Conservation (phyloP, 2,329 filamentous ascomycete genomes). For the Aphanocladium album region DNA sequence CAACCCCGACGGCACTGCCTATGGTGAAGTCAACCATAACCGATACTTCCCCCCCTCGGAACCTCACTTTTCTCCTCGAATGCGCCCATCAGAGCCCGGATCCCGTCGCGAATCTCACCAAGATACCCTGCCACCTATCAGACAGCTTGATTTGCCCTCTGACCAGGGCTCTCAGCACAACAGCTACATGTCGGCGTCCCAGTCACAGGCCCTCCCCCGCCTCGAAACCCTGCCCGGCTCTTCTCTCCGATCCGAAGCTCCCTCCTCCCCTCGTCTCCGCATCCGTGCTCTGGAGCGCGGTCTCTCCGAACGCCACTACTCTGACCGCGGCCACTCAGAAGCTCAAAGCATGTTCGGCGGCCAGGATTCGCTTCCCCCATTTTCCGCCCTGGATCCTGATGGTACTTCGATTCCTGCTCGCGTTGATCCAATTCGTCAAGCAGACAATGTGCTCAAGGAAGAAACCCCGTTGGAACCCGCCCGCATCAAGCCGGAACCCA, state of each 20-base stretch:
- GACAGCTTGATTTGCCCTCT: constrained; percentile 9
- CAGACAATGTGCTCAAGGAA: not conserved
- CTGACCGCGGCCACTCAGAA: not conserved
- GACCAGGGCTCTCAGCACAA: constrained; percentile 2
- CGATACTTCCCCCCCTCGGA: not conserved
- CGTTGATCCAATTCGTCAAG: not conserved
- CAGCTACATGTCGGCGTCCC: not conserved
- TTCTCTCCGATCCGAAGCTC: not conserved
- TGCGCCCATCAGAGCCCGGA: not conserved
- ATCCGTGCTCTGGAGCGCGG: not conserved
- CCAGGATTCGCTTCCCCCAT: constrained; percentile 4
- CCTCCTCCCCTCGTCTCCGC: not conserved
- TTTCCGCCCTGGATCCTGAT: constrained; percentile 1
- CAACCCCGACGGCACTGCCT: not conserved
- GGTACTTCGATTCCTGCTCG: not conserved
- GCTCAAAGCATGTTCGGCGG: not conserved
- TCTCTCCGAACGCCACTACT: not conserved
- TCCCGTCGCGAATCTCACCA: constrained; percentile 1
- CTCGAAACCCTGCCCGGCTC: not conserved
- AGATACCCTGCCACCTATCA: constrained; percentile 1
- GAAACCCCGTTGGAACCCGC: not conserved
- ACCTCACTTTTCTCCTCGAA: not conserved
- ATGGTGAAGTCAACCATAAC: not conserved
- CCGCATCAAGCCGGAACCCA: not conserved
- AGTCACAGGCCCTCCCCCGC: not conserved